phyloP scores from a whole-genome alignment of 331 rosid species.

The Acacia concinna region DNA sequence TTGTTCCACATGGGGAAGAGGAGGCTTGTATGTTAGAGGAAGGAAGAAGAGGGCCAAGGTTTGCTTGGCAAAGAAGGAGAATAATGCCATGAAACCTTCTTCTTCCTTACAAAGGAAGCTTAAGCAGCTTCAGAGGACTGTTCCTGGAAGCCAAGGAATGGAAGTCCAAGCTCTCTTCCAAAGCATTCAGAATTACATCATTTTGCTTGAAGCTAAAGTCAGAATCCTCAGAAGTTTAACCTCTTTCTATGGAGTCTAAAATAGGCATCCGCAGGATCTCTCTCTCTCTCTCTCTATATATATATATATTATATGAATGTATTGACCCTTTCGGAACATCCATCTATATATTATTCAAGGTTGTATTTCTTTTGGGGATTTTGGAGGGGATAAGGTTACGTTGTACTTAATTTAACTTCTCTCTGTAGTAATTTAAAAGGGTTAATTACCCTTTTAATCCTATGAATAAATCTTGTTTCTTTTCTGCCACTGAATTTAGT shows the following conservation, averaged over 20 bases:
- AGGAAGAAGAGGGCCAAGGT: conserved; percentile 52
- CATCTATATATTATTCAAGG: background rate
- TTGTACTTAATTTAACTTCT: conserved; percentile 15
- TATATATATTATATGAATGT: background rate
- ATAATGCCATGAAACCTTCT: background rate
- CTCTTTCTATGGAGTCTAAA: conserved; percentile 52
- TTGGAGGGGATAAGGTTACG: conserved; percentile 2
- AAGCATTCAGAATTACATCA: conserved; percentile 47
- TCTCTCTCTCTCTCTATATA: background rate
- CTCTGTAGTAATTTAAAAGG: conserved; percentile 6
- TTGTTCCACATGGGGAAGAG: conserved; percentile 33
- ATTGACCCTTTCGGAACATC: background rate
- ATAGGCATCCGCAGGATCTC: background rate
- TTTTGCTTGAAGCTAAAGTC: conserved; percentile 56
- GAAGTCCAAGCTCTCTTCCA: conserved; percentile 40
- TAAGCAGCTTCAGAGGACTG: conserved; percentile 45
- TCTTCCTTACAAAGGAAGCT: conserved; percentile 40
- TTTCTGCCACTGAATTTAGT: background rate
- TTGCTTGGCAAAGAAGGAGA: conserved; percentile 31
- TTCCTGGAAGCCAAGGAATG: conserved; percentile 49
- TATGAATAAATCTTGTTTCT: background rate
- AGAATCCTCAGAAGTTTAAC: conserved; percentile 52
- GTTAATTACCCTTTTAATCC: background rate
- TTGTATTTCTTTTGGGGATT: background rate
- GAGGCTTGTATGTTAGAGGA: conserved; percentile 43